phyloP scores from a whole-genome alignment of 805 yeast species.

The Priceomyces medius region DNA sequence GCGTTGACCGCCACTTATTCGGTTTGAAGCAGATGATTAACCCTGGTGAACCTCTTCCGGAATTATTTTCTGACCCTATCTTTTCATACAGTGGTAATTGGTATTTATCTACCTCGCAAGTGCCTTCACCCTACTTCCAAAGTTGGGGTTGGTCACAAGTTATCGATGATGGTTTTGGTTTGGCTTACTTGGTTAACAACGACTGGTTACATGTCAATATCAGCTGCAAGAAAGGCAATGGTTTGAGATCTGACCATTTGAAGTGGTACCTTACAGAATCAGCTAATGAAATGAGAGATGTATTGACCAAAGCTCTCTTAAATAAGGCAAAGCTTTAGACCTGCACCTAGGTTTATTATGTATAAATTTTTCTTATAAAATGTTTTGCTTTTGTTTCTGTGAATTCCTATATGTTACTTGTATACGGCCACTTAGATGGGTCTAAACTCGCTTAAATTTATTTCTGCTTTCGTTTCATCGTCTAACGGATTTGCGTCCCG shows the following conservation, averaged over 20 bases:
- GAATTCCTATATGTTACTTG: background rate
- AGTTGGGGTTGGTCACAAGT: slow-evolving; percentile 98
- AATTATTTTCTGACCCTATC: slow-evolving; percentile 71
- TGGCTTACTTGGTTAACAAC: slow-evolving; percentile 88
- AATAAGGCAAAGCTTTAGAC: slow-evolving; percentile 39
- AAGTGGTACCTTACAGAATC: slow-evolving; percentile 70
- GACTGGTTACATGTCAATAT: slow-evolving; percentile 86
- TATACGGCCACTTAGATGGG: background rate
- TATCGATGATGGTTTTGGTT: slow-evolving; percentile 87
- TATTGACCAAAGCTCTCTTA: slow-evolving; percentile 45
- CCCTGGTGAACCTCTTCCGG: slow-evolving; percentile 61
- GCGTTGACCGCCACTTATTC: slow-evolving; percentile 90
- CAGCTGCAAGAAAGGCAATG: slow-evolving; percentile 64
- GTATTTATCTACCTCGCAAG: slow-evolving; percentile 86
- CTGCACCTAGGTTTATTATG: background rate
- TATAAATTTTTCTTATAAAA: background rate
- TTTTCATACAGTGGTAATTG: slow-evolving; percentile 77
- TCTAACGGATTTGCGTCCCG: slow-evolving; percentile 2
- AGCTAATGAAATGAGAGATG: slow-evolving; percentile 76
- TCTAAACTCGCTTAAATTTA: background rate
- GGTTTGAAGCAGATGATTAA: slow-evolving; percentile 76
- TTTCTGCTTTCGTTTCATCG: background rate
- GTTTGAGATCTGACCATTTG: slow-evolving; percentile 56
- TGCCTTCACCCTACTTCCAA: slow-evolving; percentile 75
- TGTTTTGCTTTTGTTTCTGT: background rate